Evolutionary conservation across 2,329 filamentous ascomycete genomes (phyloP).

Genomic region (Colletotrichum orchidophilum): DNA sequence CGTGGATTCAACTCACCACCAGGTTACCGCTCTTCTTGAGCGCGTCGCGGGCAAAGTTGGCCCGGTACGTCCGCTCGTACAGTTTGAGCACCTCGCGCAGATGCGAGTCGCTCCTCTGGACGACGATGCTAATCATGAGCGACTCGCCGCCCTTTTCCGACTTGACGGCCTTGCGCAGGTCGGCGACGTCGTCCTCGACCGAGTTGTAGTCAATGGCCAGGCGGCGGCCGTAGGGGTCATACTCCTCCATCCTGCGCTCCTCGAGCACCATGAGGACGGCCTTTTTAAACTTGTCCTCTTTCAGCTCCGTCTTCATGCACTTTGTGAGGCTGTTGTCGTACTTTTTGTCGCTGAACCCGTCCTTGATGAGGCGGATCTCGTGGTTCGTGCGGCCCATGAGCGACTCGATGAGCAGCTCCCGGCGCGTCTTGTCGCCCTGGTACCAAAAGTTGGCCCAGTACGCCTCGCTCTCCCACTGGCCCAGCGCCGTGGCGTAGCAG

Average conservation of each 20-base stretch:
- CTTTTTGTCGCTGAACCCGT: slow-evolving; percentile 89
- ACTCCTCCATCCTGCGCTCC: slow-evolving; percentile 84
- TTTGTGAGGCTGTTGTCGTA: slow-evolving; percentile 82
- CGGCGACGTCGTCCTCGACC: slow-evolving; percentile 76
- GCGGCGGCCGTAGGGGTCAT: slow-evolving; percentile 69
- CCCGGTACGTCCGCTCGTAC: slow-evolving; percentile 77
- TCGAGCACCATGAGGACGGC: slow-evolving; percentile 87
- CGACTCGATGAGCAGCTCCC: slow-evolving; percentile 91
- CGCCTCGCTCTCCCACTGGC: slow-evolving; percentile 90
- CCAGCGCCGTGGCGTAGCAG: slow-evolving; percentile 88
- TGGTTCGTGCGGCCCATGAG: slow-evolving; percentile 89
- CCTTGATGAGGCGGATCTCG: slow-evolving; percentile 89
- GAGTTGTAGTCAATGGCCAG: slow-evolving; percentile 66
- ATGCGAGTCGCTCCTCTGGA: slow-evolving; percentile 83
- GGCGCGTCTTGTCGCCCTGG: slow-evolving; percentile 83
- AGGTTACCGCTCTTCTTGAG: slow-evolving; percentile 90
- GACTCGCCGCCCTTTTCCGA: slow-evolving; percentile 85
- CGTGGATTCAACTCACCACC: slow-evolving; percentile 73
- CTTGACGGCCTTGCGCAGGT: slow-evolving; percentile 73
- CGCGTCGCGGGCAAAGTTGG: slow-evolving; percentile 89
- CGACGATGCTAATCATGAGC: slow-evolving; percentile 85
- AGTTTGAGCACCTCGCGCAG: slow-evolving; percentile 79
- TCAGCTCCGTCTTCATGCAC: slow-evolving; percentile 93
- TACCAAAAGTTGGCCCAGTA: slow-evolving; percentile 99
- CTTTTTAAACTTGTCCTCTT: slow-evolving; percentile 94